Conservation (phyloP, 2,329 filamentous ascomycete species). For the Xylariales sp. region DNA sequence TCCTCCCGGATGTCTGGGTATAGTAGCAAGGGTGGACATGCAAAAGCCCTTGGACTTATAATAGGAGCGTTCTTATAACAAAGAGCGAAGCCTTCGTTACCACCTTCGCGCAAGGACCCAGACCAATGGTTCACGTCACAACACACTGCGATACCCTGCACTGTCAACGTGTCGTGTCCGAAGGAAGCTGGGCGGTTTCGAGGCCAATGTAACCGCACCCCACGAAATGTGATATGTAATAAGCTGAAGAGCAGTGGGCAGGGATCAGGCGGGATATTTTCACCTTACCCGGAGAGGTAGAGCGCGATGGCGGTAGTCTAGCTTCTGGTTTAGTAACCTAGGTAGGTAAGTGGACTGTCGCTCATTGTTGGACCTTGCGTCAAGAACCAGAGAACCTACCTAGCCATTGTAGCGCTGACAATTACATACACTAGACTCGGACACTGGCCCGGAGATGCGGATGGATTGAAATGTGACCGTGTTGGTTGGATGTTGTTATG, state of each 20-base stretch:
- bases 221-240: conserved; percentile 30
- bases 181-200: conserved; percentile 30
- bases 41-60: conserved; percentile 13
- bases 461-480: conserved; percentile 17
- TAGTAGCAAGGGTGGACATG: conserved; percentile 19
- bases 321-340: neutral
- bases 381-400: neutral
- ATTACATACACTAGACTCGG: conserved; percentile 14
- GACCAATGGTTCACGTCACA: conserved; percentile 31
- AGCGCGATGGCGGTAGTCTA: neutral
- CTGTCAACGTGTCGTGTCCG: conserved; percentile 1
- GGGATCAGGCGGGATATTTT: conserved; percentile 12
- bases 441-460: conserved; percentile 32
- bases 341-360: neutral
- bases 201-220: conserved; percentile 34
- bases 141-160: conserved; percentile 13
- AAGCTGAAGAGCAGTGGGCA: conserved; percentile 20
- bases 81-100: conserved; percentile 4
- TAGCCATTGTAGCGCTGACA: conserved; percentile 16
- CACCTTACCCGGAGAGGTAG: conserved; percentile 14
- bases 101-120: conserved; percentile 19
- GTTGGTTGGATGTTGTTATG: conserved; percentile 15
- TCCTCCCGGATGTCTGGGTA: conserved; percentile 25
- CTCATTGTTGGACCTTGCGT: conserved; percentile 9
- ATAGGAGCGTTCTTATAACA: conserved; percentile 16